phyloP scores from a whole-genome alignment of 2,329 filamentous ascomycete species.

The Pyrenophora teres region DNA sequence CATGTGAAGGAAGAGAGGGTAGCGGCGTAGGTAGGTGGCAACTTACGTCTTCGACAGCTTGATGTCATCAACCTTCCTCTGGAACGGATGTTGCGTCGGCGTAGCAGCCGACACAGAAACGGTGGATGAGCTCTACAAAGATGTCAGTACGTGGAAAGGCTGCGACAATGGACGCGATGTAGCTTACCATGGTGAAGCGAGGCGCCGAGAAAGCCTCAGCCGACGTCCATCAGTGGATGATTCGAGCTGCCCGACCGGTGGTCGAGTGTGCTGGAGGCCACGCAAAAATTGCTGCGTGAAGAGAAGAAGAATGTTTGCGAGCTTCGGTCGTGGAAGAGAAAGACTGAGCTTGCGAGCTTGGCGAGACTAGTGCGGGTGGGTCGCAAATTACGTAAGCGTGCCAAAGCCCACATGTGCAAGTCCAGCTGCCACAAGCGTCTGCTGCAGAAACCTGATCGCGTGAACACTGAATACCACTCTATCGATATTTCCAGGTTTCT shows the following conservation, averaged over 20 bases:
- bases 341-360: conserved; percentile 35
- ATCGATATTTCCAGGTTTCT: conserved; percentile 19
- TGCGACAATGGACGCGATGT: conserved; percentile 9
- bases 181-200: conserved; percentile 45
- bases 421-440: conserved; percentile 9
- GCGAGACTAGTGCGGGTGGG: conserved; percentile 21
- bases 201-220: conserved; percentile 38
- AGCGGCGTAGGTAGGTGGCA: conserved; percentile 5
- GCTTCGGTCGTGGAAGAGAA: conserved; percentile 29
- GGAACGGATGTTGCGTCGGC: conserved; percentile 74
- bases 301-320: conserved; percentile 27
- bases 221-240: conserved; percentile 42
- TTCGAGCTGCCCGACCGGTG: conserved; percentile 37
- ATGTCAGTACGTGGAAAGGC: conserved; percentile 20
- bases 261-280: conserved; percentile 35
- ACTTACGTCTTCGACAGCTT: conserved; percentile 88
- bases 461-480: conserved; percentile 17
- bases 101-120: conserved; percentile 76
- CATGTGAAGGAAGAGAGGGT: conserved; percentile 61
- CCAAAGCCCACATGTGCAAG: conserved; percentile 12
- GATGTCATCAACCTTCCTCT: conserved; percentile 79
- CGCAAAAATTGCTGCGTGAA: conserved; percentile 39
- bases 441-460: conserved; percentile 18
- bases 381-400: conserved; percentile 16
- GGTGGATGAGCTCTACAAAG: conserved; percentile 63